Conservation (phyloP, 306 rosid species). For the Cotoneaster glaucophyllus region DNA sequence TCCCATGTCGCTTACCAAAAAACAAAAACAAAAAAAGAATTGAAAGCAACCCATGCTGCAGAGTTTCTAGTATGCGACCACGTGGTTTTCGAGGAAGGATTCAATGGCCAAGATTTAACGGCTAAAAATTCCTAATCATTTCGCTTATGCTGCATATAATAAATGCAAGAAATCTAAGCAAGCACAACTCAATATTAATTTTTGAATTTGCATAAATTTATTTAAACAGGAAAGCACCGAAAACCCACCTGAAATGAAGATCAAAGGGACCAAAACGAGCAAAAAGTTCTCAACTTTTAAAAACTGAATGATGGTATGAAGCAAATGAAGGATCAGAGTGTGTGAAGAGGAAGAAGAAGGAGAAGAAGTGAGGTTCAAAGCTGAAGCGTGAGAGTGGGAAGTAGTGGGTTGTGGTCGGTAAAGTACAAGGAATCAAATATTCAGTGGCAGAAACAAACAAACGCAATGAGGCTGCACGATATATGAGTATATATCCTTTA, state of each 20-base stretch:
- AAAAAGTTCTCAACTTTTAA: neutral
- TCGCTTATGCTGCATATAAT: too few species aligned
- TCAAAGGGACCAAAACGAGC: neutral
- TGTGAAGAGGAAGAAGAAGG: neutral
- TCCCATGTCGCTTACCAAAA: neutral
- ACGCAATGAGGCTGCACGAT: conserved; percentile 19
- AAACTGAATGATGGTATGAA: neutral
- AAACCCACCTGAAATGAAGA: conserved; percentile 15
- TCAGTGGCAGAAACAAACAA: conserved; percentile 14
- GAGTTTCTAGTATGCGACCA: neutral
- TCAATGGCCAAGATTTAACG: too few species aligned
- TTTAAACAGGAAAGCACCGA: neutral
- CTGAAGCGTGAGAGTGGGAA: neutral
- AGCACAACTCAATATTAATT: neutral
- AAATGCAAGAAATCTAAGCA: neutral
- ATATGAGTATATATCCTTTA: conserved; percentile 17
- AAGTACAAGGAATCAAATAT: conserved; percentile 19
- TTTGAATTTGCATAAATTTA: neutral
- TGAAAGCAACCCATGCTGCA: neutral
- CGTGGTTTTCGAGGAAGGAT: neutral
- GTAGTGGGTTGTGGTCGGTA: neutral
- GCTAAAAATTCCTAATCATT: too few species aligned
- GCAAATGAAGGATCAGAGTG: neutral
- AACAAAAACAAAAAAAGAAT: conserved; percentile 1
- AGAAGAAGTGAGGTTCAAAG: conserved; percentile 11